Conservation (phyloP, 495 filamentous ascomycete species). For the Podospora fimiseda region DNA sequence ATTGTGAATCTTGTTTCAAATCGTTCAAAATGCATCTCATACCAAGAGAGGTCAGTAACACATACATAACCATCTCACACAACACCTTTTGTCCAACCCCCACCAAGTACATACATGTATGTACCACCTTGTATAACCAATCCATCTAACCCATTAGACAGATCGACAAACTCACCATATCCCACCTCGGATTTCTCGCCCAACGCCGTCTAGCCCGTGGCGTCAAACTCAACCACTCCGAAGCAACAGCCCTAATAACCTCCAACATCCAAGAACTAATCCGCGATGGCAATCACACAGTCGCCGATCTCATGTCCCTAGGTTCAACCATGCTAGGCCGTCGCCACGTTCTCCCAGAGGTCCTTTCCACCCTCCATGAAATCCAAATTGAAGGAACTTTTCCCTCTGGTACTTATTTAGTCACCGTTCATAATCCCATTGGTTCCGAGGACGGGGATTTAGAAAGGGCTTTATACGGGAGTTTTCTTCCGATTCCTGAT, state of each 20-base stretch:
- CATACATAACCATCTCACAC: neutral
- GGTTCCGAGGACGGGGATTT: constrained; percentile 82
- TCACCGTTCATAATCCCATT: constrained; percentile 90
- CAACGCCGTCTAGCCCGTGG: constrained; percentile 86
- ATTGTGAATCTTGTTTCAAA: neutral
- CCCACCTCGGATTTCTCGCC: constrained; percentile 81
- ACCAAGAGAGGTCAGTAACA: constrained; percentile 66
- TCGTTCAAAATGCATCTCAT: constrained; percentile 64
- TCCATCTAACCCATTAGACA: constrained; percentile 33
- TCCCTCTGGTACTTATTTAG: constrained; percentile 81
- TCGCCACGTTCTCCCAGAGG: constrained; percentile 83
- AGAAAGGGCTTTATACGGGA: constrained; percentile 80
- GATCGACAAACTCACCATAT: constrained; percentile 95
- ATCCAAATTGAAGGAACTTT: constrained; percentile 96
- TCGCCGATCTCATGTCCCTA: constrained; percentile 87
- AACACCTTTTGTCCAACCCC: constrained; percentile 8
- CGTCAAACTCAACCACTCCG: constrained; percentile 82
- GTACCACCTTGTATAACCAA: too few relatives aligned
- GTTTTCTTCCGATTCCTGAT: constrained; percentile 80
- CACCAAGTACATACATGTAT: constrained; percentile 4
- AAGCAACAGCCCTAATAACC: constrained; percentile 88
- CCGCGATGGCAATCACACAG: constrained; percentile 89
- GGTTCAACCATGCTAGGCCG: constrained; percentile 91
- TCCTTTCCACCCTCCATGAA: constrained; percentile 67
- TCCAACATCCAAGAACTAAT: constrained; percentile 92